These are phyloP conservation scores for Epichloe coenophiala DNA, from an alignment of 2,329 filamentous ascomycete species.

Conservation along the genomic window DNA sequence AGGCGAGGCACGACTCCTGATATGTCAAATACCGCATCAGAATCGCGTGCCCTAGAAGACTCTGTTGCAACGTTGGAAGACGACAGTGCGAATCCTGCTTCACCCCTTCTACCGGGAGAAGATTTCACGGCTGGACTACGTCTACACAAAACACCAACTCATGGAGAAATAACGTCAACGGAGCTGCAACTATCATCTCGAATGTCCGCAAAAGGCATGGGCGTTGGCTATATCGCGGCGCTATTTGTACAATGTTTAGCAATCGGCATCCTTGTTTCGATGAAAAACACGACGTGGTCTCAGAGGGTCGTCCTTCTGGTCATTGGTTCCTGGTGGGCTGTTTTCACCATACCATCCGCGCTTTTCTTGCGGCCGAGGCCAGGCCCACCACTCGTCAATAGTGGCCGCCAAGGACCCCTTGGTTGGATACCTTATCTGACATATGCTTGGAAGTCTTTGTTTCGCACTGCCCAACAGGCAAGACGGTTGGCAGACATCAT, in stretches of 20 bases:
- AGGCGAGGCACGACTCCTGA: conserved; percentile 17
- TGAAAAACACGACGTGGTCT: conserved; percentile 69
- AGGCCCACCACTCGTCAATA: conserved; percentile 58
- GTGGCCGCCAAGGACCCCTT: conserved; percentile 22
- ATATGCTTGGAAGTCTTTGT: conserved; percentile 79
- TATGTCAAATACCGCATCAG: conserved; percentile 17
- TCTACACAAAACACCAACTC: conserved; percentile 26
- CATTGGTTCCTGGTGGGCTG: conserved; percentile 83
- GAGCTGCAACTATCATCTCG: conserved; percentile 75
- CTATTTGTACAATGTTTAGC: conserved; percentile 71
- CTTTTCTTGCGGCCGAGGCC: conserved; percentile 80
- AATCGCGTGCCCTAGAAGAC: conserved; percentile 22
- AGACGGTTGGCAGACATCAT: conserved; percentile 58
- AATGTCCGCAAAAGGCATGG: conserved; percentile 85
- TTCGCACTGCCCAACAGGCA: conserved; percentile 64
- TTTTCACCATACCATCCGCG: conserved; percentile 79
- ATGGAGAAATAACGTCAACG: conserved; percentile 40
- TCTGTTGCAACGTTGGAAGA: conserved; percentile 17
- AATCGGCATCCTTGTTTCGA: conserved; percentile 60
- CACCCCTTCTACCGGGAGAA: conserved; percentile 30
- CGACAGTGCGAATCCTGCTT: conserved; percentile 27
- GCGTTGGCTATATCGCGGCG: conserved; percentile 82
- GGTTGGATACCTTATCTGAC: conserved; percentile 57
- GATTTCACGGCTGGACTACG: conserved; percentile 11
- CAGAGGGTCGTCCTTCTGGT: conserved; percentile 77